These are phyloP conservation scores for Bothia castanella DNA, from an alignment of 1,284 basidiomycete species.

Conservation along the genomic window DNA sequence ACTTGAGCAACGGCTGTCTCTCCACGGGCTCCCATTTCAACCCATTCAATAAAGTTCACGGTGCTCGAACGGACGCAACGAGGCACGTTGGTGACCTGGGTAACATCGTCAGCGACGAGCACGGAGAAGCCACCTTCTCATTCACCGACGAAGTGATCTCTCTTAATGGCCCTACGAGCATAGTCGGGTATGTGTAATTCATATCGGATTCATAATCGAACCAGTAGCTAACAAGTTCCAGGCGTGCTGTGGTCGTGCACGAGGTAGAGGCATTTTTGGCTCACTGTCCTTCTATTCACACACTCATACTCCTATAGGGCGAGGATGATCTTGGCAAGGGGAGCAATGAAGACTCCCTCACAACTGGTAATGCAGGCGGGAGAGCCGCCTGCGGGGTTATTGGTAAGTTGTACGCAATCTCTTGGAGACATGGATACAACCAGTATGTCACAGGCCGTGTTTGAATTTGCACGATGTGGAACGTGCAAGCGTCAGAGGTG, in stretches of 20 bases:
- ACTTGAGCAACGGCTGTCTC: conserved; percentile 63
- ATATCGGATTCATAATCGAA: background rate
- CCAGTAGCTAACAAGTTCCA: conserved; percentile 20
- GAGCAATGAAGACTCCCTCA: conserved; percentile 61
- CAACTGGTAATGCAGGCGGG: conserved; percentile 72
- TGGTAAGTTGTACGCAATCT: conserved; percentile 38
- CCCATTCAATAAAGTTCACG: conserved; percentile 63
- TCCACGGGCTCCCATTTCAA: conserved; percentile 78
- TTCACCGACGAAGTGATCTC: conserved; percentile 62
- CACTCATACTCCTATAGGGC: conserved; percentile 41
- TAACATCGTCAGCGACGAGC: conserved; percentile 61
- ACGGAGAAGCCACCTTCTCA: conserved; percentile 56
- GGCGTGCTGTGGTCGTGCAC: conserved; percentile 62
- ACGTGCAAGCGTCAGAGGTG: conserved; percentile 6
- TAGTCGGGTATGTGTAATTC: conserved; percentile 55
- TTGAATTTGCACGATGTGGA: conserved; percentile 9
- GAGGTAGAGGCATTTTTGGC: conserved; percentile 39
- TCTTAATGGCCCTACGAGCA: conserved; percentile 66
- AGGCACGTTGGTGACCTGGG: conserved; percentile 80
- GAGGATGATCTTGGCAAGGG: conserved; percentile 73
- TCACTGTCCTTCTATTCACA: conserved; percentile 10
- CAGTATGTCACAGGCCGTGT: conserved; percentile 15
- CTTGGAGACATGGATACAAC: background rate
- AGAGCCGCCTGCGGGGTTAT: conserved; percentile 75
- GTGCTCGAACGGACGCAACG: conserved; percentile 51